Base-by-base conservation (phyloP, 306 rosid genomes). In the Acacia acuminata region DNA sequence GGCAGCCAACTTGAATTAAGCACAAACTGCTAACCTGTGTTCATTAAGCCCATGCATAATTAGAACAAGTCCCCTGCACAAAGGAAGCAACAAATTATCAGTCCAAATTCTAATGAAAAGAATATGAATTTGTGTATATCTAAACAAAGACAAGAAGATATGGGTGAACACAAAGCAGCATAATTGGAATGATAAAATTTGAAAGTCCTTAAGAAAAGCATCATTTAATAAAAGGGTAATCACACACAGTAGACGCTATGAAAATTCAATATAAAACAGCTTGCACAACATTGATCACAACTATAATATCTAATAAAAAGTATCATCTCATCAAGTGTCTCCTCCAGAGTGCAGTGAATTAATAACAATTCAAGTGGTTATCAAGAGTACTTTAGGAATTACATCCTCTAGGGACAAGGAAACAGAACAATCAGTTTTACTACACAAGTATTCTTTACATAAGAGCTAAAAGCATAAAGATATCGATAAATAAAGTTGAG, bases 21-120 rank as follows among this genome's bases (percentile, higher is more conserved):
- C 27, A 53, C 24, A 76, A 83, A 71, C 50, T 44, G 81, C 91
- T 34, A 60, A 93, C 99, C 99, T 93, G 91, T 96, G 98, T 79
- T 96, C 99, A 79, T 96, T 96, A 69, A 96, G 88, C 70, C 99
- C 99, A 77, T 96, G 99, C 92, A 96, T 56, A 79, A 96, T 83
- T 82, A 94, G 80, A 86, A 96, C 88, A 40, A 94, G 22, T 38
- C 99, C 99, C 94, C 99, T 96, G 91, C 80, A 92, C 81, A 85
- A 71, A 78, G 43, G 43, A 69, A 43, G 64, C 36, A 71, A 73
- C 24, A 82, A 36, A 76, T 79, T 64, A 83, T 79, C 42, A 63
- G 22, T 55, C 40, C 30, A 79, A 76, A 32, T 68, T 78, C 73
- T 73, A 77, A 8, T n/a, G 64, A 25, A 22, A 76, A 63, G 38